A percentile compares a stretch with the other conserved stretches of the same genome.
phyloP scores from a whole-genome alignment of 2,329 filamentous ascomycete genomes.

The Fusarium bulbicola region DNA sequence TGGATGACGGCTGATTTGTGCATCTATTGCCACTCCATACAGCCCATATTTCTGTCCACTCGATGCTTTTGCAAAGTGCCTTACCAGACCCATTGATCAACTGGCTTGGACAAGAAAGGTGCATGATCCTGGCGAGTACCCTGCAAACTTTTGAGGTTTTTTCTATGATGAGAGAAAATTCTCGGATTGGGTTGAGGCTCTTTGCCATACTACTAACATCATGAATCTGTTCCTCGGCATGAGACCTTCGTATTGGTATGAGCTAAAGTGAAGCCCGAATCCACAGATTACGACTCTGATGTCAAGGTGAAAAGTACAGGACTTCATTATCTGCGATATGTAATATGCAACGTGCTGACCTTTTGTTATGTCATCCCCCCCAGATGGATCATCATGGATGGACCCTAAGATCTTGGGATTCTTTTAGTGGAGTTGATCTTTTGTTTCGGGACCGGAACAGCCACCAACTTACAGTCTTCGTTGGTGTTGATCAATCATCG shows the following conservation, averaged over 20 bases:
- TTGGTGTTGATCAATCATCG: not conserved
- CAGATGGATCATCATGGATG: constrained; percentile 7
- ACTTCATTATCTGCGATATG: not conserved
- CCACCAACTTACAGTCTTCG: not conserved
- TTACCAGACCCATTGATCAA: constrained; percentile 22
- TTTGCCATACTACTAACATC: not conserved
- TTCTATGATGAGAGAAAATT: not conserved
- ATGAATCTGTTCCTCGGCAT: not conserved
- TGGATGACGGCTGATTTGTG: not conserved
- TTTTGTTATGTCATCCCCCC: constrained; percentile 24
- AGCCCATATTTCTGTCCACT: not conserved
- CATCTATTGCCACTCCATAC: constrained; percentile 17
- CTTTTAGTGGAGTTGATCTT: constrained; percentile 1
- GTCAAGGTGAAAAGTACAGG: not conserved
- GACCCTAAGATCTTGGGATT: constrained; percentile 13
- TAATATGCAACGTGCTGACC: not conserved
- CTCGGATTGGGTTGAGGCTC: not conserved
- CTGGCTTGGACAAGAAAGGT: not conserved
- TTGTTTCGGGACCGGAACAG: constrained; percentile 10
- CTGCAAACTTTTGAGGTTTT: constrained; percentile 1
- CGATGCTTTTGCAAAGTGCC: not conserved
- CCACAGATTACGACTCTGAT: not conserved
- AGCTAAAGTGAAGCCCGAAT: not conserved
- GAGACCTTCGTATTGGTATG: not conserved
- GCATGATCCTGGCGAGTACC: constrained; percentile 15